These are phyloP conservation scores for Mesembryanthemum crystallinum DNA, from an alignment of 148 eudicot genomes.

Conservation along the genomic window DNA sequence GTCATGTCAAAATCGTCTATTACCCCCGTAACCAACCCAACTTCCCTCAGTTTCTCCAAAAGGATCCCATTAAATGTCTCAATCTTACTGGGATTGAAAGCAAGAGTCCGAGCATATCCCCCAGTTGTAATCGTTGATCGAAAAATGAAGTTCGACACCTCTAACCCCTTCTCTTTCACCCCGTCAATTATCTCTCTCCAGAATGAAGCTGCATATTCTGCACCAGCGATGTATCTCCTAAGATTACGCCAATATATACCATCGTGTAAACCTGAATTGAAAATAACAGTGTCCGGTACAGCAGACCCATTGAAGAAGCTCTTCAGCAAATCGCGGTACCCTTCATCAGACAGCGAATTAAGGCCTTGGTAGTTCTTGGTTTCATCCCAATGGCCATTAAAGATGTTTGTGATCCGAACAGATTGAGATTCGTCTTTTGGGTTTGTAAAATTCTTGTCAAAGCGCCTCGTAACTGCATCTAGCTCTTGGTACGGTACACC, in stretches of 20 bases:
- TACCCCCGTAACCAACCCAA: constrained; percentile 51
- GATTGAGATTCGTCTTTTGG: constrained; percentile 49
- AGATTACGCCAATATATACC: constrained; percentile 70
- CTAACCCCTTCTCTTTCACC: constrained; percentile 40
- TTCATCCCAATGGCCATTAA: constrained; percentile 73
- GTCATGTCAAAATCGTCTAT: constrained; percentile 94
- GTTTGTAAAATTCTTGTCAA: constrained; percentile 71
- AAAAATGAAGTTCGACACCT: constrained; percentile 50
- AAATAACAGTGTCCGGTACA: constrained; percentile 67
- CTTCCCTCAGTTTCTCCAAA: constrained; percentile 61
- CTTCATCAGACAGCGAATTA: constrained; percentile 59
- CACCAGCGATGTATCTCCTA: constrained; percentile 51
- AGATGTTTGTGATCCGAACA: constrained; percentile 75
- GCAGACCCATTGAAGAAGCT: constrained; percentile 50
- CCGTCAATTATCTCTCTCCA: constrained; percentile 57
- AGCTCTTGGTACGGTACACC: constrained; percentile 39
- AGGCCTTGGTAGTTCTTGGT: constrained; percentile 72
- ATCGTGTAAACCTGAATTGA: constrained; percentile 90
- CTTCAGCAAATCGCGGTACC: constrained; percentile 48
- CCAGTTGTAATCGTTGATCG: constrained; percentile 86
- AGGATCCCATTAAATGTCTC: constrained; percentile 86
- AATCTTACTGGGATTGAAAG: constrained; percentile 81
- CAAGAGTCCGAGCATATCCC: constrained; percentile 68
- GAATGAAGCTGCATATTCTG: constrained; percentile 67
- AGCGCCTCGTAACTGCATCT: constrained; percentile 48